Base-by-base conservation (phyloP, 2,329 filamentous ascomycete genomes). In the Monosporascus sp. region DNA sequence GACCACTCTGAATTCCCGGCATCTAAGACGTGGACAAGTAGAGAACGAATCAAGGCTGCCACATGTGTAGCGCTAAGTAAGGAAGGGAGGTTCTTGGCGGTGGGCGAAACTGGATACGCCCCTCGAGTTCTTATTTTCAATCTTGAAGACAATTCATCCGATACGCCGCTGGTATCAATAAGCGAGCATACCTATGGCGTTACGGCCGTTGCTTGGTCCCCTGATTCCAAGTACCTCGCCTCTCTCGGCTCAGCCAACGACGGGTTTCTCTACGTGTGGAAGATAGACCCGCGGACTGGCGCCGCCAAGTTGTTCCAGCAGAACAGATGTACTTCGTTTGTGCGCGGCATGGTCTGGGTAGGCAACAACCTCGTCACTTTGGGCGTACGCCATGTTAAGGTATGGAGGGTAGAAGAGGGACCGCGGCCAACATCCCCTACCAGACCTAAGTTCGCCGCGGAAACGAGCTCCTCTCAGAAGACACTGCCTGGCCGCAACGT, bases 21-120 rank as follows among this genome's bases (percentile, higher is more conserved):
- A 41, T 85, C 82, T 50, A 90, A 86, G 68, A 90, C 87, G 14
- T 93, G 90, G 87, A 91, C 90, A 1, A 94, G 90, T 52, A 85
- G 90, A 59, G 94, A 97, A 70, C 85, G 91, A 60, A 92, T 97
- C 68, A 97, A 97, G 73, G 90, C 94, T 19, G 91, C 92, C 2
- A 96, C 92, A 5, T 96, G 92, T 65, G 82, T 99, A 26, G 87
- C 91, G 22, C 80, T 99, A 59, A 97, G 91, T 66, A 84, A 86
- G 1, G 91, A 97, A 71, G 92, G 90, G 34, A 88, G 84, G 62
- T 95, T 88, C 67, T 77, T 99, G 50, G 94, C 93, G 8, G 88
- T 97, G 3, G 94, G 94, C 64, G 94, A 99, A 81, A 96, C 92
- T 3, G 94, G 94, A 22, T 97, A 97, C 71, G 89, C 87, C 51